Percentiles rank a stretch among this genome's conserved stretches.
Conservation (phyloP, 345 rosid species). For the Barbarea vulgaris region DNA sequence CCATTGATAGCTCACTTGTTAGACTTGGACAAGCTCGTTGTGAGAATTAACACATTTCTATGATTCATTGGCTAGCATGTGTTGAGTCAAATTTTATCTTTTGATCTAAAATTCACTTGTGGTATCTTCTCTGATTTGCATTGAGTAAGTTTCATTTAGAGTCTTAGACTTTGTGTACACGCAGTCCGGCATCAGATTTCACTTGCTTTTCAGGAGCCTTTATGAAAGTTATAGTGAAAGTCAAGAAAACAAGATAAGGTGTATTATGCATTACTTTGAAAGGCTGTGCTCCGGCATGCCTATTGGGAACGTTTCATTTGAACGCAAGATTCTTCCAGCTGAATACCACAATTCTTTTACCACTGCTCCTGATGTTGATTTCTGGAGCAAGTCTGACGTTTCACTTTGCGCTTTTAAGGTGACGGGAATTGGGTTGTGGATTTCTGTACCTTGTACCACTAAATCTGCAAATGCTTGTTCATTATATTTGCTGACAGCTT, state of each 20-base stretch:
- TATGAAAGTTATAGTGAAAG: conserved; percentile 59
- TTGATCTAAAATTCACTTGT: neutral
- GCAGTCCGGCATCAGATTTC: conserved; percentile 5
- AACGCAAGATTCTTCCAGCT: conserved; percentile 73
- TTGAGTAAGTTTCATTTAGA: conserved; percentile 3
- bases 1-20: neutral
- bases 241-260: conserved; percentile 80
- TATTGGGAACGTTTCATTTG: conserved; percentile 73
- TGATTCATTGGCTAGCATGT: neutral
- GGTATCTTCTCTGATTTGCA: conserved; percentile 1
- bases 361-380: conserved; percentile 56
- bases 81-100: neutral
- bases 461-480: conserved; percentile 10
- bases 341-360: conserved; percentile 37
- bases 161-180: conserved; percentile 5
- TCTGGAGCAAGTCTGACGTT: conserved; percentile 67
- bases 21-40: conserved; percentile 4
- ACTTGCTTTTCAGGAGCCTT: conserved; percentile 59
- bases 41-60: neutral
- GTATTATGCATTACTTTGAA: conserved; percentile 76
- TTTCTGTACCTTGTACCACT: neutral
- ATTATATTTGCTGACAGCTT: neutral
- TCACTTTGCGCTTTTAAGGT: conserved; percentile 83
- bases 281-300: conserved; percentile 69
- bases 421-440: conserved; percentile 9